phyloP scores from a whole-genome alignment of 176 grass and related monocot species.

The sorghum (Sorghum bicolor) region Sorghum_bicolor_NCBIv3 NC_012874.2:71587501-71588000 shows the following conservation, averaged over 20 bases:
- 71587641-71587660: slow-evolving; percentile 9
- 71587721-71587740: too few relatives aligned
- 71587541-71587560: not conserved
- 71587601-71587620: not conserved
- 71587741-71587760: not conserved
- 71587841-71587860: slow-evolving; percentile 7
- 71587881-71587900: too few relatives aligned
- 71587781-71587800: slow-evolving; percentile 6
- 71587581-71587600: slow-evolving; percentile 27
- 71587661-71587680: not conserved
- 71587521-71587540: not conserved
- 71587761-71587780: slow-evolving; percentile 17
- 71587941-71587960: too few relatives aligned
- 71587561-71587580: not conserved
- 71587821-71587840: slow-evolving; percentile 3
- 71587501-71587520: slow-evolving; percentile 12
- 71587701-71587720: too few relatives aligned
- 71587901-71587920: too few relatives aligned
- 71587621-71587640: slow-evolving; percentile 25
- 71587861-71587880: not conserved
- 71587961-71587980: too few relatives aligned
- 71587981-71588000: too few relatives aligned
- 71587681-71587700: not conserved
- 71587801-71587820: not conserved
- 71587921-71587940: too few relatives aligned